Evolutionary conservation across 2,329 filamentous ascomycete species (phyloP).

Genomic region (Aspergillus terreus): DNA sequence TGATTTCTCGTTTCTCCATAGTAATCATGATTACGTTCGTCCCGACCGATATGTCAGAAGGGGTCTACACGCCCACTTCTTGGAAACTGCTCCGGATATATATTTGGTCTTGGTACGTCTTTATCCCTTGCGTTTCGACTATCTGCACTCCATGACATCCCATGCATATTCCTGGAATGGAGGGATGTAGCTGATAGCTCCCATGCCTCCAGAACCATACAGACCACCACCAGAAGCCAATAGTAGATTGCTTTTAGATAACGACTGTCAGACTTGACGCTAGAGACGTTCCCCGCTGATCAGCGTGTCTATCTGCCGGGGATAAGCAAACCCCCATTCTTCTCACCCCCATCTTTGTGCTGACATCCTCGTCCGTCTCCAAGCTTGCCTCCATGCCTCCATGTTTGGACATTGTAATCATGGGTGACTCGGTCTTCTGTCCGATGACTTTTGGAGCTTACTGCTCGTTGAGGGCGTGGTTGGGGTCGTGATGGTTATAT

Average conservation of each 20-base stretch:
- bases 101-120: neutral
- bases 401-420: neutral
- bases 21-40: neutral
- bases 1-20: neutral
- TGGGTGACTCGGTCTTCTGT: conserved; percentile 6
- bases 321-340: conserved; percentile 9
- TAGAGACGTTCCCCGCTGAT: neutral
- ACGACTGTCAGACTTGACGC: neutral
- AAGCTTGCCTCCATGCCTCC: neutral
- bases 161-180: neutral
- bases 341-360: conserved; percentile 2
- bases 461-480: neutral
- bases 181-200: neutral
- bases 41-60: too few species aligned
- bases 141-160: neutral
- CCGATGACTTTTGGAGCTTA: neutral
- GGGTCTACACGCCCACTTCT: too few species aligned
- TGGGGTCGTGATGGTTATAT: neutral
- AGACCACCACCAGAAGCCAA: neutral
- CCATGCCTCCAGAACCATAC: neutral
- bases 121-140: neutral
- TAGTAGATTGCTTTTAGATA: neutral
- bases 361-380: neutral
- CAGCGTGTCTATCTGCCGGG: neutral
- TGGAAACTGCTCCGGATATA: too few species aligned